Conservation (phyloP, 192 early-diverging fungal genomes). For the Coemansia sp. region DNA sequence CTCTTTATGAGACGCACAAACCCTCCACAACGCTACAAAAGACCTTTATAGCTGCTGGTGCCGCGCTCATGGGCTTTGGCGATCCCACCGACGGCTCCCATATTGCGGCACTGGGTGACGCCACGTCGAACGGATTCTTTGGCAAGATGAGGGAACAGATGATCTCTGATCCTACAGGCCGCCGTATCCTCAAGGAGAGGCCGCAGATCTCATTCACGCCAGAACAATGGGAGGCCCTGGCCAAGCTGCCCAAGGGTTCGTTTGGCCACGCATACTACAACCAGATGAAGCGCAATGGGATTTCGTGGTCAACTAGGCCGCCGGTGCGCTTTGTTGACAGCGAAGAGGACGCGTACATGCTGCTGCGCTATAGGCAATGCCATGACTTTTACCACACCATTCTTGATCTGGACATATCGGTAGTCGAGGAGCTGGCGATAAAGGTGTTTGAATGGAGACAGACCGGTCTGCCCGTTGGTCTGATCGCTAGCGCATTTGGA, state of each 20-base stretch:
- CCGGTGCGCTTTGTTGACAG: conserved; percentile 86
- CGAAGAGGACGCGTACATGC: conserved; percentile 90
- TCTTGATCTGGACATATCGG: conserved; percentile 74
- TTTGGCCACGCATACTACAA: conserved; percentile 85
- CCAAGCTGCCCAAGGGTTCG: conserved; percentile 60
- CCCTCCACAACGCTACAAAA: conserved; percentile 67
- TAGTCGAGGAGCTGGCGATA: conserved; percentile 89
- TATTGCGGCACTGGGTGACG: conserved; percentile 73
- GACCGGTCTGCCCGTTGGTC: conserved; percentile 84
- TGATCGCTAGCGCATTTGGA: conserved; percentile 79
- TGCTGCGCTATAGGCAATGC: conserved; percentile 88
- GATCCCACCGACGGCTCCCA: conserved; percentile 66
- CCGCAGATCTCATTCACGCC: conserved; percentile 73
- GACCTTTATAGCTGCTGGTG: conserved; percentile 64
- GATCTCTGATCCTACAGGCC: conserved; percentile 70
- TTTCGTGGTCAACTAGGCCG: conserved; percentile 77
- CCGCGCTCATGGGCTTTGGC: conserved; percentile 71
- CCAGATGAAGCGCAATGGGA: conserved; percentile 75
- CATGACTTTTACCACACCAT: conserved; percentile 95
- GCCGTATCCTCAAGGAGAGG: conserved; percentile 78
- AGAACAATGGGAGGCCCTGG: conserved; percentile 66
- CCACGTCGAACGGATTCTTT: conserved; percentile 72
- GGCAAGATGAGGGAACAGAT: conserved; percentile 73
- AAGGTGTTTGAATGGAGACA: conserved; percentile 96
- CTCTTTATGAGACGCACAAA: conserved; percentile 62